Percentiles rank a stretch among this genome's conserved stretches.
These are phyloP conservation scores for Umbelopsis sp. DNA, from an alignment of 371 early-diverging fungal species.

Conservation along the genomic window DNA sequence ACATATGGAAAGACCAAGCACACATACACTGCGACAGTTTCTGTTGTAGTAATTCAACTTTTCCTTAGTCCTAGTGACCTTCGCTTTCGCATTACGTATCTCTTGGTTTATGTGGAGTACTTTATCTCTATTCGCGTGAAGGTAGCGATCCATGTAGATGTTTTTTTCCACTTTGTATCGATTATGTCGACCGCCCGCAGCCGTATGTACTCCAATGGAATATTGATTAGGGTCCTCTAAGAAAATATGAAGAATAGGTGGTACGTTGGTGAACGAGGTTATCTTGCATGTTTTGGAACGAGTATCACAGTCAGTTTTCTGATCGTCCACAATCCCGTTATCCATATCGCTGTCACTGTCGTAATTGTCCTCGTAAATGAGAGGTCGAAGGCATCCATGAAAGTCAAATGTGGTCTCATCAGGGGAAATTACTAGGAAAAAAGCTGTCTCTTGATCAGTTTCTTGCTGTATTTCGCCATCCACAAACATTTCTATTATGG, in stretches of 20 bases:
- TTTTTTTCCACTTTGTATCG: constrained; percentile 33
- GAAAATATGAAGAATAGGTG: constrained; percentile 40
- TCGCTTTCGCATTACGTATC: neutral
- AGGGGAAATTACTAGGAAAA: constrained; percentile 18
- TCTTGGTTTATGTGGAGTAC: constrained; percentile 28
- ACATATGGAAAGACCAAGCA: neutral
- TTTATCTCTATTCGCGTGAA: constrained; percentile 32
- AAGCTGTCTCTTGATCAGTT: constrained; percentile 22
- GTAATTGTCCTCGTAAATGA: constrained; percentile 33
- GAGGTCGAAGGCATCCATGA: constrained; percentile 45
- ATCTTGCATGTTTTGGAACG: constrained; percentile 24
- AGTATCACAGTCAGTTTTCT: neutral
- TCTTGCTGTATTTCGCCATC: constrained; percentile 20
- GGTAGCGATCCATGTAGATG: constrained; percentile 49
- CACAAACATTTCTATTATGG: constrained; percentile 19
- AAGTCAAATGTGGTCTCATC: constrained; percentile 30
- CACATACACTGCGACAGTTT: neutral
- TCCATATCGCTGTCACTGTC: constrained; percentile 19
- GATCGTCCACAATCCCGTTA: neutral
- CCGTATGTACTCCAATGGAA: constrained; percentile 14
- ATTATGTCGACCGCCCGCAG: constrained; percentile 4
- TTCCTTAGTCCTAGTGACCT: neutral
- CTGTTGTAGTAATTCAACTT: constrained; percentile 6
- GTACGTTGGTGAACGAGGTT: constrained; percentile 39
- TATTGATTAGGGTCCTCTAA: constrained; percentile 30